Percentiles rank a stretch among this genome's conserved stretches.
These are phyloP conservation scores for Musa troglodytarum DNA, from an alignment of 176 grass and related monocot genomes.

Conservation along the genomic window DNA sequence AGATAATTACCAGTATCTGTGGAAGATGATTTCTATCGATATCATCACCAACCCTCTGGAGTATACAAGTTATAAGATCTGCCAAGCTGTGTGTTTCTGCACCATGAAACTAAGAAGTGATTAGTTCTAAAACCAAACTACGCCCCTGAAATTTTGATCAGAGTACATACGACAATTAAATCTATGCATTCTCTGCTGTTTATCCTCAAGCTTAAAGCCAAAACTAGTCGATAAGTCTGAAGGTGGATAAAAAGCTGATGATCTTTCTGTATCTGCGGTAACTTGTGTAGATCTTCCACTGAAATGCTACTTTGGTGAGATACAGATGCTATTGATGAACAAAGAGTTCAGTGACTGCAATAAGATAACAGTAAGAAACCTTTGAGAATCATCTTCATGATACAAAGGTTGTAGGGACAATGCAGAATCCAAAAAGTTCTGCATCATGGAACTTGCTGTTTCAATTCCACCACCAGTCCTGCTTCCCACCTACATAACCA, in stretches of 20 bases:
- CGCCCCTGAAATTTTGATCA: background rate
- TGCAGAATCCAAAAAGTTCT: slow-evolving; percentile 96
- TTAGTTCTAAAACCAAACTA: background rate
- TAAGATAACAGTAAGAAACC: slow-evolving; percentile 31
- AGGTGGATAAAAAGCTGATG: slow-evolving; percentile 55
- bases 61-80: slow-evolving; percentile 76
- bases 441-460: slow-evolving; percentile 69
- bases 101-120: background rate
- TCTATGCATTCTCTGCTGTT: slow-evolving; percentile 87
- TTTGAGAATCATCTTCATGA: slow-evolving; percentile 72
- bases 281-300: slow-evolving; percentile 87
- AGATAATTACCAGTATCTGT: slow-evolving; percentile 73
- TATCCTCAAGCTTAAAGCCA: slow-evolving; percentile 96
- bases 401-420: slow-evolving; percentile 83
- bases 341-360: background rate
- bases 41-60: slow-evolving; percentile 71
- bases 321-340: slow-evolving; percentile 5
- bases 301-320: slow-evolving; percentile 15
- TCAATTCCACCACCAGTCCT: slow-evolving; percentile 38
- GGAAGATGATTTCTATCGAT: slow-evolving; percentile 81
- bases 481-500: slow-evolving; percentile 51
- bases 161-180: slow-evolving; percentile 79
- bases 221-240: slow-evolving; percentile 64
- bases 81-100: slow-evolving; percentile 70
- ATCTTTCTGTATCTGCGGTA: slow-evolving; percentile 48